Evolutionary conservation across 129 eudicot species (phyloP), one percentile per base, ranked within the genome.

Genomic region (Saussurea involucrata): DNA sequence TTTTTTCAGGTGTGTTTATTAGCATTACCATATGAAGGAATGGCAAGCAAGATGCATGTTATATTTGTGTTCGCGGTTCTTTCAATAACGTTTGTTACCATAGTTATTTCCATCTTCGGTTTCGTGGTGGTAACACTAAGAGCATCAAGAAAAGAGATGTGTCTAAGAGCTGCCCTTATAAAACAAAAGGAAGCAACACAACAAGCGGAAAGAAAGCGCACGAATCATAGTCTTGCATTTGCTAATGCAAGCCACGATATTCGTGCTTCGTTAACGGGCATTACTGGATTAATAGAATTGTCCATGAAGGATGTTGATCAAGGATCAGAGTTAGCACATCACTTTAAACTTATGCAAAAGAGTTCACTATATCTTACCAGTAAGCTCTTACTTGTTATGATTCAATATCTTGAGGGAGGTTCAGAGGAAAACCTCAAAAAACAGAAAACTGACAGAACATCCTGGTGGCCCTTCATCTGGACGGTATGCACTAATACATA

Each of bases 161-260:
- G 73, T 27, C 69, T 88, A 22, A 75, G 86, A 53, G 80, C 79
- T 36, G 87, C 88, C 12, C 87, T 90, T 10, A 82, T 83, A 58
- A 88, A 83, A 66, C 88, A 92, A 73, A 88, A 66, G 90, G 94
- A 83, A 69, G 83, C 83, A 60, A 88, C 95, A 20, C 73, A 69
- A 33, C 81, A 87, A 63, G 84, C 86, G 2, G 98, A 93, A 78
- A 75, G 94, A 36, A 89, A 87, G 63, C 81, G 88, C 74, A 86
- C 73, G 83, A 85, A 82, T 20, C 89, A 81, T 66, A 89, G 87
- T 78, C 75, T 77, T n/a, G 92, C 91, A 8, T 88, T 87, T 74
- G 93, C 87, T 18, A 82, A 69, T 2, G 95, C 92, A 22, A 88
- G 92, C 85, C 98, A 93, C 67, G 96, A 93, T 17, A 80, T 90